Evolutionary conservation across 2,329 filamentous ascomycete genomes (phyloP).

Genomic region (Penicillium concentricum): DNA sequence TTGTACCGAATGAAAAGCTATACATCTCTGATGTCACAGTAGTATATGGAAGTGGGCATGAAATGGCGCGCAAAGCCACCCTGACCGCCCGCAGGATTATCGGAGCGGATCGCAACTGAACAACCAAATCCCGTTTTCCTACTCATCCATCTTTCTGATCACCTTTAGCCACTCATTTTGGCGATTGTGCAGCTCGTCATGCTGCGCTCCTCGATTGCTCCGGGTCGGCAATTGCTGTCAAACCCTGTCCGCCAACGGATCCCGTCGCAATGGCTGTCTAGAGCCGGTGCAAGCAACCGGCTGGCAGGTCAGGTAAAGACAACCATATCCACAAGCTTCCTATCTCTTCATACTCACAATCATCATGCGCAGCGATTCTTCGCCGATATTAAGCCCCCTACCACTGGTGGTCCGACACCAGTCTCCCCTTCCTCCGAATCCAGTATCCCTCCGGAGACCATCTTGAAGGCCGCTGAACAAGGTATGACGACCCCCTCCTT

Average conservation of each 20-base stretch:
- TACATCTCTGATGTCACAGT: slow-evolving; percentile 1
- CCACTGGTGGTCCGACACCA: slow-evolving; percentile 42
- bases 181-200: slow-evolving; percentile 50
- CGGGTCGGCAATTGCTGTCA: slow-evolving; percentile 46
- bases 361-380: slow-evolving; percentile 47
- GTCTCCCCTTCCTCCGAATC: slow-evolving; percentile 46
- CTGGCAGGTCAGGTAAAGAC: slow-evolving; percentile 43
- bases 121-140: slow-evolving; percentile 34
- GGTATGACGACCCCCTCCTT: slow-evolving; percentile 22
- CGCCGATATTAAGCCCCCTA: slow-evolving; percentile 48
- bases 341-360: slow-evolving; percentile 27
- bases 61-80: slow-evolving; percentile 15
- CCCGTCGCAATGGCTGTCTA: slow-evolving; percentile 45
- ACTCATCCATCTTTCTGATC: slow-evolving; percentile 28
- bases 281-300: slow-evolving; percentile 38
- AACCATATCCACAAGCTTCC: slow-evolving; percentile 14
- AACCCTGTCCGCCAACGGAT: slow-evolving; percentile 38
- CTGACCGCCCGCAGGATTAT: slow-evolving; percentile 34
- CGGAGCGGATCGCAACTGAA: slow-evolving; percentile 42
- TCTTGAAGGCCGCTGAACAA: slow-evolving; percentile 44
- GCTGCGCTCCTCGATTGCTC: slow-evolving; percentile 56
- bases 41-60: not conserved
- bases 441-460: slow-evolving; percentile 50
- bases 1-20: not conserved
- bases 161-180: slow-evolving; percentile 26